Evolutionary conservation across 768 basidiomycete species (phyloP).

Genomic region (Mycena indigotica): DNA sequence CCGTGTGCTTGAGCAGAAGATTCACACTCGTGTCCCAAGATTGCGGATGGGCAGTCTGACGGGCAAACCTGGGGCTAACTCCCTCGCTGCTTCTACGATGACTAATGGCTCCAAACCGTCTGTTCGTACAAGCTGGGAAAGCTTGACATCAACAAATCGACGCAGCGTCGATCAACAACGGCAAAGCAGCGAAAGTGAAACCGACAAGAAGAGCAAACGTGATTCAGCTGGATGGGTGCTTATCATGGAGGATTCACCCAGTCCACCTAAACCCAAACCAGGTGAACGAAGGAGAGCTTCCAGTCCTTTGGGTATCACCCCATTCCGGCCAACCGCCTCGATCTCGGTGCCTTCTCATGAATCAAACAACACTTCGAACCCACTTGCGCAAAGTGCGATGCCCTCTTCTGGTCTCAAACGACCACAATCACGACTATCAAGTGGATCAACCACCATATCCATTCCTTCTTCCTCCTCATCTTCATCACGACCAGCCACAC

Average conservation of each 20-base stretch:
- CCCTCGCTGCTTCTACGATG: slow-evolving; percentile 35
- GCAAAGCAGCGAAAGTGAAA: slow-evolving; percentile 46
- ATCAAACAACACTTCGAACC: slow-evolving; percentile 36
- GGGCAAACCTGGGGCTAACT: slow-evolving; percentile 48
- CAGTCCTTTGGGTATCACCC: slow-evolving; percentile 60
- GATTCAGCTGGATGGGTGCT: slow-evolving; percentile 85
- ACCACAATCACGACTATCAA: slow-evolving; percentile 75
- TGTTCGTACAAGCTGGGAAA: slow-evolving; percentile 43
- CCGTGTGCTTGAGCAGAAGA: slow-evolving; percentile 79
- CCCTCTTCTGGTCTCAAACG: slow-evolving; percentile 51
- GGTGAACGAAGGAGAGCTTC: slow-evolving; percentile 62
- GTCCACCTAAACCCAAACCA: slow-evolving; percentile 59
- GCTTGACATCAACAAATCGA: slow-evolving; percentile 36
- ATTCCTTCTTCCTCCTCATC: slow-evolving; percentile 54
- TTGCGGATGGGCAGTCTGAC: slow-evolving; percentile 80
- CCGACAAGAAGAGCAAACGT: slow-evolving; percentile 48
- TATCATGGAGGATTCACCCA: slow-evolving; percentile 86
- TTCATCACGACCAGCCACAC: slow-evolving; percentile 70
- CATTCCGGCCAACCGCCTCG: slow-evolving; percentile 52
- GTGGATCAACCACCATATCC: slow-evolving; percentile 60
- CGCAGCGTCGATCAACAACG: slow-evolving; percentile 46
- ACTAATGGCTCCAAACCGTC: slow-evolving; percentile 34
- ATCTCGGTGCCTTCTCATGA: slow-evolving; percentile 48
- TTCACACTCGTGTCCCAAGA: slow-evolving; percentile 84
- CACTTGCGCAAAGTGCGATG: slow-evolving; percentile 45